Base-by-base conservation (phyloP, 805 yeast genomes). In the Candida nemodendra region DNA sequence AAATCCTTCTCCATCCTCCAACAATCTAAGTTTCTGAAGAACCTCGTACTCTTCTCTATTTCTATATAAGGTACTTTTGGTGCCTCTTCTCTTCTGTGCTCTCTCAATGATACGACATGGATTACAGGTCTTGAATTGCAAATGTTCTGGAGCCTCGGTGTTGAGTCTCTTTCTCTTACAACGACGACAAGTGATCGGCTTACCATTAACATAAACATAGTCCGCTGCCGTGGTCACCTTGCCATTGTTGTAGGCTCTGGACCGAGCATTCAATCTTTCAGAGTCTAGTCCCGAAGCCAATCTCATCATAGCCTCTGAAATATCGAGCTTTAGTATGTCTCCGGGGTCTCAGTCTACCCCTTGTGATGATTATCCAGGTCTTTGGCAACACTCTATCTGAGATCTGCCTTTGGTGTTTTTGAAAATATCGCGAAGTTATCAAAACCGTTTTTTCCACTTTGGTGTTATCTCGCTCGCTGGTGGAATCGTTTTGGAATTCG, bases 101-200 rank as follows among this genome's bases (percentile, higher is more conserved):
- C 81, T 60, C 53, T 75, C 81, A 32, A 75, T 71, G 54, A 74
- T 71, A 41, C 81, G 66, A 51, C 81, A 75, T 44, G 76, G 74
- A 51, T 75, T 77, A 57, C 81, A 75, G 4, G 81, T 75, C 44
- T 74, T 75, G 54, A 74, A 75, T 51, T 72, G 77, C 47, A 69
- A 64, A 27, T 75, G 79, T 44, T 74, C 79, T 2, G 76, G 73
- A 17, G 76, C 75, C 56, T 75, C 81, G 43, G 74, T 74, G 42
- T 69, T 72, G 46, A 72, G 66, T 59, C 81, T 66, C 66, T 72
- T 70, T 35, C 78, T 59, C 51, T 75, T 75, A 60, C 81, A 75
- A 50, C 81, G 72, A 53, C 81, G 77, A 51, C 81, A 75, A 2
- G 64, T 57, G 24, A 70, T 56, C 33, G 71, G 64, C 38, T 55